Base-by-base conservation (phyloP, 2,329 filamentous ascomycete genomes). In the Trichoderma atroviride region DNA sequence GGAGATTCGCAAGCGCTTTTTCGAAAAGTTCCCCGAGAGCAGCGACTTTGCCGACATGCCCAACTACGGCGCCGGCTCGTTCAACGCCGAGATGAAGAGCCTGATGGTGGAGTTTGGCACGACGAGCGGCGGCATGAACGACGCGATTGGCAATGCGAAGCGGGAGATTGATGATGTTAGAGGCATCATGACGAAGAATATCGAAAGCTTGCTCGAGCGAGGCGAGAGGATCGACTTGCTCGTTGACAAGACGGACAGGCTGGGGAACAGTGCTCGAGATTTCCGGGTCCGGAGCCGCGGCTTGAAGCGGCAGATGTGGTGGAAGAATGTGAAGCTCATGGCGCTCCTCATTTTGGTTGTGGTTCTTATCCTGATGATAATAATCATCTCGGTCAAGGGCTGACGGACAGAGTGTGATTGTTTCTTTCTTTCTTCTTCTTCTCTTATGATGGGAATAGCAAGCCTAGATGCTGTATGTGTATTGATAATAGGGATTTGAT, bases 261-360 rank as follows among this genome's bases (percentile, higher is more conserved):
- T 99, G 50, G 96, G 95, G 16, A 93, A 92, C 33, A 96, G 89
- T 79, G 94, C 96, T 65, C 86, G 91, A 75, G 96, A 99, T 78
- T 99, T 99, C 78, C 85, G 96, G 64, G 90, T 98, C 22, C 86
- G 95, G 74, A 96, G 92, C 79, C 85, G 94, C 31, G 94, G 93
- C 0, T 80, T 99, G 75, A 92, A 96, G 83, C 87, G 96, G 77
- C 88, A 91, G 81, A 98, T 99, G 96, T 99, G 96, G 96, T 98
- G 95, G 95, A 98, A 98, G 89, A 98, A 99, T 79, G 87, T 97
- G 57, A 96, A 96, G 83, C 82, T 99, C 74, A 97, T 98, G 94
- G 90, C 88, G 7, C 80, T 99, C 74, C 77, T 94, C 71, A 84
- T 81, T 4, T 77, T 97, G 56, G 93, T 94, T 1, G 81, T 96